A percentile compares a stretch with the other conserved stretches of the same genome.
phyloP scores from a whole-genome alignment of 2,329 filamentous ascomycete genomes.

The Fusarium continuum region DNA sequence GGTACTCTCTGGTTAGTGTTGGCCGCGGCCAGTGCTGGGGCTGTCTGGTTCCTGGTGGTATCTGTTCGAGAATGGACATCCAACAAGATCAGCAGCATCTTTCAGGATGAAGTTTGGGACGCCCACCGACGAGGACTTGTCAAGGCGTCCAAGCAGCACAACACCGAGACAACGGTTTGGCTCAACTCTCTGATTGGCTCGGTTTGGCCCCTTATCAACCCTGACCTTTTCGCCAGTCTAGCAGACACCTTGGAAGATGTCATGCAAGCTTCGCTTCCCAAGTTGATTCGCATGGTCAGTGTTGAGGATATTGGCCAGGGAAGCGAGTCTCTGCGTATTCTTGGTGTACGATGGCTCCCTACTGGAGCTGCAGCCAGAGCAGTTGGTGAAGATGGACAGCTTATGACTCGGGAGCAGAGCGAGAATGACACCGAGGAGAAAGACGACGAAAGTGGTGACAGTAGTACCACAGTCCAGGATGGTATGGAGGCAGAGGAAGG shows the following conservation, averaged over 20 bases:
- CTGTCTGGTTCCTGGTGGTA: conserved; percentile 50
- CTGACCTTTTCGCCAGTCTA: conserved; percentile 74
- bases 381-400: conserved; percentile 66
- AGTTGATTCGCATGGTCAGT: conserved; percentile 76
- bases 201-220: conserved; percentile 79
- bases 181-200: conserved; percentile 73
- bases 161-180: conserved; percentile 75
- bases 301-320: conserved; percentile 81
- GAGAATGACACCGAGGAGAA: conserved; percentile 48
- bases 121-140: conserved; percentile 65
- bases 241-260: conserved; percentile 79
- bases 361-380: conserved; percentile 73
- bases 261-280: conserved; percentile 79
- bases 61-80: conserved; percentile 67
- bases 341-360: conserved; percentile 77
- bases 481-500: conserved; percentile 81
- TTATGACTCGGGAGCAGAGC: conserved; percentile 53
- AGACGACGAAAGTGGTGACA: conserved; percentile 51
- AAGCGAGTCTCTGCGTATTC: conserved; percentile 73
- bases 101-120: conserved; percentile 76
- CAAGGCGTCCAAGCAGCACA: conserved; percentile 51
- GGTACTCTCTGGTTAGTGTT: conserved; percentile 42
- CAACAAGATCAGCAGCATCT: conserved; percentile 69
- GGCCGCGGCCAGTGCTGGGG: conserved; percentile 38
- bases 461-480: conserved; percentile 51